Evolutionary conservation across 768 basidiomycete species (phyloP), one percentile per base, ranked within the genome.

Genomic region (Boletus vermiculosoides): DNA sequence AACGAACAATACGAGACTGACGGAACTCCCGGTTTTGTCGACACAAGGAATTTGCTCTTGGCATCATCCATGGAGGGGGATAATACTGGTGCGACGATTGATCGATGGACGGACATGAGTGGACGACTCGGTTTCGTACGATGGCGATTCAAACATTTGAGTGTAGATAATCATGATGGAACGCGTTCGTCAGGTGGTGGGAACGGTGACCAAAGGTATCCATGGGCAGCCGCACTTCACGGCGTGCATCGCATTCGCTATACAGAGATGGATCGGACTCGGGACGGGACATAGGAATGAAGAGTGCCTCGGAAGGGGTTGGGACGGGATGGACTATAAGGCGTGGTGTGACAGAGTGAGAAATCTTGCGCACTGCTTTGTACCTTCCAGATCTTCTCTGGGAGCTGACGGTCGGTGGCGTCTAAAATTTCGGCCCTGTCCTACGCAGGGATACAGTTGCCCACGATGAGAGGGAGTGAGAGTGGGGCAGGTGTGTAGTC

Each of bases 391-490:
- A 12, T 41, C 41, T 18, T 23, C 23, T 23, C 22, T 15, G 5
- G 33, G 22, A 44, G 15, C 20, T 8, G 13, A 15, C 23, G 23
- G 23, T 25, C 42, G 15, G 20, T 25, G 44, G 16, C 15, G 15
- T 45, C 9, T 15, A 18, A 37, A 16, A 5, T 84, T 60, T 80
- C 84, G 31, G 77, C 79, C 50, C 78, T 78, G 73, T 86, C 85
- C 54, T 73, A 70, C 37, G 73, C 70, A 54, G 77, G 87, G 42
- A 86, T 75, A 69, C 86, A 88, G 70, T 84, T 85, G 57, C 87
- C 87, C 87, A 88, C 88, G 50, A 62, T 30, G 36, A 54, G 18
- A 15, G 20, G n/a, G 15, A 28, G 45, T 7, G 28, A 5, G 16
- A 6, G 13, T 9, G 36, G 16, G 16, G 28, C 12, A 16, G 25